These are phyloP conservation scores for Taphrina flavorubra DNA, from an alignment of 1,139 yeast species.

Conservation along the genomic window DNA sequence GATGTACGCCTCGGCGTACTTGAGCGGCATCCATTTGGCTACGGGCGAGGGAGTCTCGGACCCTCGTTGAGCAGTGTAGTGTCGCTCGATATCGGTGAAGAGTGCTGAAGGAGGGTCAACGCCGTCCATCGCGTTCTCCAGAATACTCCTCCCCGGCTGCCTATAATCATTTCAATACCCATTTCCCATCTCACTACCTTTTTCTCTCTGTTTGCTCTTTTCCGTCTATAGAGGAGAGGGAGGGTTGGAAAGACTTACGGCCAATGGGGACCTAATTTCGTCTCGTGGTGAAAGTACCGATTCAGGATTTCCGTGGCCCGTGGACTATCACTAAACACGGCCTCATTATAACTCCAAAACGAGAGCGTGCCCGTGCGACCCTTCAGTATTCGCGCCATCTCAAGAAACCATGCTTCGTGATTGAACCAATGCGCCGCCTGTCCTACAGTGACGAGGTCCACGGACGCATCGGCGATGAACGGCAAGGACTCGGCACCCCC, in stretches of 20 bases:
- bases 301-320: constrained; percentile 56
- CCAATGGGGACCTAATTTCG: constrained; percentile 59
- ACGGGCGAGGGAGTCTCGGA: constrained; percentile 54
- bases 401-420: constrained; percentile 60
- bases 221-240: too few relatives aligned
- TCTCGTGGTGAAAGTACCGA: constrained; percentile 56
- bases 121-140: constrained; percentile 58
- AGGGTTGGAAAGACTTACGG: background rate
- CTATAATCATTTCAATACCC: constrained; percentile 58
- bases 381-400: constrained; percentile 59
- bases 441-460: constrained; percentile 73
- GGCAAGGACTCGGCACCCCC: constrained; percentile 44
- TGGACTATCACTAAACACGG: constrained; percentile 58
- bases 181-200: background rate
- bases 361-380: constrained; percentile 67
- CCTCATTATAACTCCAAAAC: constrained; percentile 81
- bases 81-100: constrained; percentile 55
- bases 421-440: constrained; percentile 84
- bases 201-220: background rate
- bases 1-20: constrained; percentile 59
- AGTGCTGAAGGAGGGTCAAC: constrained; percentile 55
- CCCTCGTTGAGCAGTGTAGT: constrained; percentile 49
- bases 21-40: constrained; percentile 56
- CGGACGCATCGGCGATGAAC: constrained; percentile 49
- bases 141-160: constrained; percentile 70